Conservation (phyloP, 2,329 filamentous ascomycete species). For the Exserohilum turcica region DNA sequence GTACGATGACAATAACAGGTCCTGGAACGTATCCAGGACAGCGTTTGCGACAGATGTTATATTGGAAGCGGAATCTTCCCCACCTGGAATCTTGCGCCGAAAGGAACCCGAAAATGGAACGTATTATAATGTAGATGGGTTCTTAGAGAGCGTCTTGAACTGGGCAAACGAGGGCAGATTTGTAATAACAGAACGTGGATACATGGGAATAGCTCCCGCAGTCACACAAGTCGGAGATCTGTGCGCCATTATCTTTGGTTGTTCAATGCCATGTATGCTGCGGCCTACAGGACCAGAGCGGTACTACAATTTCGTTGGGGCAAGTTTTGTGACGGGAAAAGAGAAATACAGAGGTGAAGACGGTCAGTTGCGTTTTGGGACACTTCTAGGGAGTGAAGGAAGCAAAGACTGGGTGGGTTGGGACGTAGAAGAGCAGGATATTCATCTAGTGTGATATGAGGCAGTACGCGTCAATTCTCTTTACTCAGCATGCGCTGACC, state of each 20-base stretch:
- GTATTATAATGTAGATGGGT: background rate
- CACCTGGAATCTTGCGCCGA: background rate
- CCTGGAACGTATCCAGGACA: background rate
- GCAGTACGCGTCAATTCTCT: background rate
- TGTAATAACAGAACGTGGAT: background rate
- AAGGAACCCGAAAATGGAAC: background rate
- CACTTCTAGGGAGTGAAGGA: conserved; percentile 1
- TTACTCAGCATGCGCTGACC: too few relatives aligned
- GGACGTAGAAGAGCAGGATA: conserved; percentile 11
- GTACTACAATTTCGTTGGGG: background rate
- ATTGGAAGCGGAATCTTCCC: background rate
- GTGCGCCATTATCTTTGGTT: background rate
- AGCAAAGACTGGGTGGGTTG: conserved; percentile 22
- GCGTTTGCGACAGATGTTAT: background rate
- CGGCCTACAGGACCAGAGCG: background rate
- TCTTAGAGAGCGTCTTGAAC: background rate
- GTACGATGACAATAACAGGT: background rate
- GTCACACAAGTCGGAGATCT: background rate
- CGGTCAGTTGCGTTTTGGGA: background rate
- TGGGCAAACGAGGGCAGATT: background rate
- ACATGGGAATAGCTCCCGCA: background rate
- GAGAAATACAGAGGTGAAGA: background rate
- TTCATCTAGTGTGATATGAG: background rate
- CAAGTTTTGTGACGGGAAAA: background rate
- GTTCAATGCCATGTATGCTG: background rate